These are phyloP conservation scores for Neohortaea acidophila DNA, from an alignment of 495 filamentous ascomycete genomes.

Conservation along the genomic window DNA sequence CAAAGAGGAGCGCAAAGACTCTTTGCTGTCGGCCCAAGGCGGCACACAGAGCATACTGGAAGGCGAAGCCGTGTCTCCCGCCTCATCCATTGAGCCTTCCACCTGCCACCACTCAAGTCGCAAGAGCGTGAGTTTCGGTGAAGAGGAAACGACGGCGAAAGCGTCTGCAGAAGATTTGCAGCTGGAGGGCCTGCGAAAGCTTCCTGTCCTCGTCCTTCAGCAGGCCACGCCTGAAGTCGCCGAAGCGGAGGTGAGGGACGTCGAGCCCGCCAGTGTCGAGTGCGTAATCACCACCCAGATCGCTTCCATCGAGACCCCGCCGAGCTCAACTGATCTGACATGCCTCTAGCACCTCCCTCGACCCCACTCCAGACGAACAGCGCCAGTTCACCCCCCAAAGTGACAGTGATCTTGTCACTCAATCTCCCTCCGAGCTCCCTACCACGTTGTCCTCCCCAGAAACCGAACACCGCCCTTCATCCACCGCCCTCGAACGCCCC, in stretches of 20 bases:
- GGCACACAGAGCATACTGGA: not conserved
- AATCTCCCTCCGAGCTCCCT: not conserved
- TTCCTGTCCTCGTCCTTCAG: slow-evolving; percentile 9
- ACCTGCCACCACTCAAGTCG: too few species aligned
- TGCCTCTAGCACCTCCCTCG: not conserved
- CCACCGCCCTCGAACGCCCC: not conserved
- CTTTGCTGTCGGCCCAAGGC: not conserved
- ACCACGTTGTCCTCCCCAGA: not conserved
- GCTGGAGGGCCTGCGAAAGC: not conserved
- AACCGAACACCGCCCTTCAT: not conserved
- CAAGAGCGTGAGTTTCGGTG: too few species aligned
- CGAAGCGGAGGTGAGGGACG: not conserved
- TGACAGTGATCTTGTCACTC: not conserved
- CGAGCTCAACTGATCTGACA: not conserved
- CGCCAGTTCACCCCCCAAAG: not conserved
- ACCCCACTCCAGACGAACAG: not conserved
- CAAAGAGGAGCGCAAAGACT: slow-evolving; percentile 1
- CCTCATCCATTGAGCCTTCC: too few species aligned
- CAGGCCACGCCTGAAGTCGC: slow-evolving; percentile 8
- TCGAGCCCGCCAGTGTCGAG: not conserved
- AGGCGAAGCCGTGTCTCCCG: not conserved
- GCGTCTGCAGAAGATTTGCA: not conserved
- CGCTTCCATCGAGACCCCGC: not conserved
- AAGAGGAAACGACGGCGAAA: not conserved
- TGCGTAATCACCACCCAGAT: not conserved